Conservation (phyloP, 306 rosid genomes). For the Dalbergia oliveri region DNA sequence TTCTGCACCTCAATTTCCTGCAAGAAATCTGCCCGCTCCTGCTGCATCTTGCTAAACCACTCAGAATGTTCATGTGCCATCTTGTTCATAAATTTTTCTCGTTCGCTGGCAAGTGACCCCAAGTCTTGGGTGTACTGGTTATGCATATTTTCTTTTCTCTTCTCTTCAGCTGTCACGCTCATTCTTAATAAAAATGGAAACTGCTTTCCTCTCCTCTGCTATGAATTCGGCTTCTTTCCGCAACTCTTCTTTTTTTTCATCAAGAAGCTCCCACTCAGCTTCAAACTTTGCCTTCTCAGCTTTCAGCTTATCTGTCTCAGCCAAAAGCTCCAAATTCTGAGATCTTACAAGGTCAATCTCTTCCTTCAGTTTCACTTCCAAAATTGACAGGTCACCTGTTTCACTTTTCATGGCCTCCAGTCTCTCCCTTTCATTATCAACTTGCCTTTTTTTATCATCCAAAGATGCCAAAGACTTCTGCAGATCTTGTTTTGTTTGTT, state of each 20-base stretch:
- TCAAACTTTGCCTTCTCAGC: slow-evolving; percentile 93
- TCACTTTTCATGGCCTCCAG: slow-evolving; percentile 79
- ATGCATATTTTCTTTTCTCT: slow-evolving; percentile 74
- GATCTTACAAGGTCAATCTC: slow-evolving; percentile 88
- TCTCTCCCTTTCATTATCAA: slow-evolving; percentile 70
- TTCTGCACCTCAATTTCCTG: slow-evolving; percentile 80
- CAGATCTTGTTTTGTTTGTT: slow-evolving; percentile 70
- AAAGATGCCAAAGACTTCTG: slow-evolving; percentile 65
- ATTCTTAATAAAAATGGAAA: slow-evolving; percentile 74
- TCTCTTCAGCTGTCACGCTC: slow-evolving; percentile 78
- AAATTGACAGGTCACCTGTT: slow-evolving; percentile 76
- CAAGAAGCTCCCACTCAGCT: slow-evolving; percentile 94
- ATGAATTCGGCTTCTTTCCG: slow-evolving; percentile 69
- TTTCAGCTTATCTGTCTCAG: slow-evolving; percentile 76
- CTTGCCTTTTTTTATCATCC: slow-evolving; percentile 67
- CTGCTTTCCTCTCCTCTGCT: slow-evolving; percentile 71
- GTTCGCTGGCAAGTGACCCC: slow-evolving; percentile 75
- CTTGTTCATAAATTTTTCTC: slow-evolving; percentile 88
- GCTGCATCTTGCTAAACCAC: slow-evolving; percentile 88
- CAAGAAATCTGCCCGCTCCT: slow-evolving; percentile 84
- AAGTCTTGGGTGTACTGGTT: slow-evolving; percentile 71
- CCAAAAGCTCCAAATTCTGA: slow-evolving; percentile 78
- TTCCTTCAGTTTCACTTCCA: slow-evolving; percentile 89
- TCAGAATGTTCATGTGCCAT: slow-evolving; percentile 86
- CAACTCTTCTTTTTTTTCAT: slow-evolving; percentile 86